Evolutionary conservation across 257 asterid genomes (phyloP), one percentile per base, ranked within the genome.

Genomic region (Scutellaria barbata): DNA sequence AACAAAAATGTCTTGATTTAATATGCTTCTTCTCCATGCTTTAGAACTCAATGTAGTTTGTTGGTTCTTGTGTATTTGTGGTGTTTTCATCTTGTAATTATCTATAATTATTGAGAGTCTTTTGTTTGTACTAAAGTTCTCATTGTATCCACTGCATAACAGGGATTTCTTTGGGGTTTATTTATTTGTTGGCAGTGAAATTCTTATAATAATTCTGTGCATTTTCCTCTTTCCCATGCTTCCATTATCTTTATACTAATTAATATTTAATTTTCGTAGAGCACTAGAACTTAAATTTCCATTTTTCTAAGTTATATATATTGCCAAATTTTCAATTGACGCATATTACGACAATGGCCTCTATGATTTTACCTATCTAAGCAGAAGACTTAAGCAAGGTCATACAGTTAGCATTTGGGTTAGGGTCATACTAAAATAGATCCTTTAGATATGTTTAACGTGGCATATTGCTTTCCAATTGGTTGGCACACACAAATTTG

Each of bases 131-230:
- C 39, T 40, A 53, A 42, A 18, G 30, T 57, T 14, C 40, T 25
- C 14, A 10, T 7, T 47, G 9, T 16, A 45, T 16, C 43, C 20
- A 14, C 68, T 43, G 43, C 22, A 20, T 39, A 11, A 0, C 50
- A 39, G 11, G 40, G 9, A 47, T 54, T n/a, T 47, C 30, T 4
- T 22, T 25, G 41, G 59, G 12, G 35, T 30, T 30, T 30, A 30
- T 70, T 8, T 76, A 65, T 18, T 65, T 7, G 17, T n/a, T 22
- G 18, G 22, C 45, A 37, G 33, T 8, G 70, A 71, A 10, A 39
- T 13, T 8, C 7, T 43, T 3, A 47, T 59, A 39, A 10, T 43
- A 54, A 8, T 47, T 40, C 46, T 3, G n/a, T 54, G 46, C 48
- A 11, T n/a, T 63, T 9, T 73, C 40, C 60, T 45, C n/a, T 33